These are phyloP conservation scores for Mycena alexandri DNA, from an alignment of 768 basidiomycete genomes.

Conservation along the genomic window DNA sequence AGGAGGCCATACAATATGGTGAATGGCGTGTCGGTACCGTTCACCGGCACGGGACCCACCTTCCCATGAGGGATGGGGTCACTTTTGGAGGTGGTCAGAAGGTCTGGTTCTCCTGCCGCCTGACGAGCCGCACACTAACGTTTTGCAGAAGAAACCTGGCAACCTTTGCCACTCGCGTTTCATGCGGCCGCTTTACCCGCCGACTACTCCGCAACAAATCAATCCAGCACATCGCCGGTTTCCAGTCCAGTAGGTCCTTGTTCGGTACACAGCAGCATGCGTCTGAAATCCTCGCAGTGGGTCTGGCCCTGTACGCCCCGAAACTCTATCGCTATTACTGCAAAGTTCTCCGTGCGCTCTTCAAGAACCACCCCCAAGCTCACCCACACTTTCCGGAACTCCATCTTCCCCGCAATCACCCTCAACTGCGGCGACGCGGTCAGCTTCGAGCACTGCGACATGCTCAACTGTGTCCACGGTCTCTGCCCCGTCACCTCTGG, in stretches of 20 bases:
- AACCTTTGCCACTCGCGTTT: neutral
- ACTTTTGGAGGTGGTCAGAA: neutral
- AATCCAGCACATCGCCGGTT: neutral
- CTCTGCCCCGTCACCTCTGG: conserved; percentile 21
- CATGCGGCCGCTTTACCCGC: neutral
- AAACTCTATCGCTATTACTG: conserved; percentile 1
- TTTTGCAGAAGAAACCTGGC: too few relatives aligned
- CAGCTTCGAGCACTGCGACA: neutral
- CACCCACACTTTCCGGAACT: neutral
- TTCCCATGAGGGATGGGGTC: neutral
- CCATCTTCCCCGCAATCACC: neutral
- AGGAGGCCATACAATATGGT: neutral
- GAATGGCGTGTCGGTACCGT: neutral
- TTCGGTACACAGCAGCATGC: too few relatives aligned
- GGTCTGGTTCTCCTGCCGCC: too few relatives aligned
- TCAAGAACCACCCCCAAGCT: conserved; percentile 6
- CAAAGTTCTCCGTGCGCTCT: neutral
- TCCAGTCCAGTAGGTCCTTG: conserved; percentile 6
- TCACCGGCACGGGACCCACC: neutral
- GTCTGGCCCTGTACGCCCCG: neutral
- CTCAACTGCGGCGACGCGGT: neutral
- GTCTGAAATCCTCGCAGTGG: neutral
- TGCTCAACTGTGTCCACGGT: neutral
- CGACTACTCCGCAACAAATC: neutral
- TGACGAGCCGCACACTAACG: too few relatives aligned